Percentiles rank a stretch among this genome's conserved stretches.
phyloP scores from a whole-genome alignment of 768 basidiomycete genomes.

The Suillus placidus region DNA sequence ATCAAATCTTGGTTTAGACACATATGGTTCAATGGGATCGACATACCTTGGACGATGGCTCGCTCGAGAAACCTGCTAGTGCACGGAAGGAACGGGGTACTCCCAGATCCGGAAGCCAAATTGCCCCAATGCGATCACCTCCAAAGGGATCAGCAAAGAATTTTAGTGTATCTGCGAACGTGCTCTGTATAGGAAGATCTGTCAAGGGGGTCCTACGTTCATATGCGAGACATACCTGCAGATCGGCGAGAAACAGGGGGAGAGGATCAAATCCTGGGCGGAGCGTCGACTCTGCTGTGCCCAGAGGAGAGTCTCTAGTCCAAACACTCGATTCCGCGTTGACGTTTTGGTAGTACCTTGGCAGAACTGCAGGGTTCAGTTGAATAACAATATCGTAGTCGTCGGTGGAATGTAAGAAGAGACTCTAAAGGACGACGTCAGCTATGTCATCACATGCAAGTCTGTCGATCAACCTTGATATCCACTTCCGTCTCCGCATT shows the following conservation, averaged over 20 bases:
- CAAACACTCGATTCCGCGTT: conserved; percentile 51
- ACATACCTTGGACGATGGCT: conserved; percentile 47
- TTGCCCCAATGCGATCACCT: conserved; percentile 74
- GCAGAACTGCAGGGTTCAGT: conserved; percentile 62
- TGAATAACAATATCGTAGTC: conserved; percentile 88
- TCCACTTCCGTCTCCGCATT: conserved; percentile 52
- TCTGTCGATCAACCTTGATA: conserved; percentile 53
- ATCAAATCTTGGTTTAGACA: conserved; percentile 12
- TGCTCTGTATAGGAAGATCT: conserved; percentile 44
- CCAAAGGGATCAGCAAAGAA: conserved; percentile 87
- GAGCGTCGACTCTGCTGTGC: conserved; percentile 20
- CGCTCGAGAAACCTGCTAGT: conserved; percentile 77
- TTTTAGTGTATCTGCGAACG: conserved; percentile 75
- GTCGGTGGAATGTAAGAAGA: conserved; percentile 81
- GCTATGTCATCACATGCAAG: neutral
- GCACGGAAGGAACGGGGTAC: conserved; percentile 74
- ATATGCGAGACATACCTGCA: conserved; percentile 55
- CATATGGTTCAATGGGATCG: neutral
- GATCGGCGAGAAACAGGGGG: conserved; percentile 61
- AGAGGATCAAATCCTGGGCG: conserved; percentile 85
- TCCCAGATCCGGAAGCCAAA: conserved; percentile 82
- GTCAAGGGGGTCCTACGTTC: conserved; percentile 1
- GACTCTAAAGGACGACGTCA: conserved; percentile 47
- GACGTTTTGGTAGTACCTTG: conserved; percentile 78
- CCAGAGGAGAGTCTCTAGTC: conserved; percentile 33